phyloP scores from a whole-genome alignment of 306 rosid genomes.

The Vachellia collinsii region DNA sequence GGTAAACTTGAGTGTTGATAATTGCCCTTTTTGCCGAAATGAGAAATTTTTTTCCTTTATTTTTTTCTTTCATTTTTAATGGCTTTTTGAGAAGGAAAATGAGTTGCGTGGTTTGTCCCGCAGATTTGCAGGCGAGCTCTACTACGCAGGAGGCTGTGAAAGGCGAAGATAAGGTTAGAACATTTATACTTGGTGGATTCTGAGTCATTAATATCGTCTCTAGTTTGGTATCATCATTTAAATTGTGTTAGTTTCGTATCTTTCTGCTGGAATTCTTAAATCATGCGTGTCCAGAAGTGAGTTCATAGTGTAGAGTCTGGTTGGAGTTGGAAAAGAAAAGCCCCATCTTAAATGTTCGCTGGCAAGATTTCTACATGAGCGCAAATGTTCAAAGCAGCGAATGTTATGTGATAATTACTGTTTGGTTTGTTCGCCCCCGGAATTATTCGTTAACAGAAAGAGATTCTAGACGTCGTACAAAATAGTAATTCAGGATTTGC shows the following conservation, averaged over 20 bases:
- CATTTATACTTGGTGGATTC: background rate
- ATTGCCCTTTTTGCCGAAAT: background rate
- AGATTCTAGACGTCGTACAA: slow-evolving; percentile 16
- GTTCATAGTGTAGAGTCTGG: background rate
- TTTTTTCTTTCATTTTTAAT: background rate
- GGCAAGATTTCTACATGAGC: background rate
- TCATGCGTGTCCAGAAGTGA: background rate
- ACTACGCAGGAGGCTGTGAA: slow-evolving; percentile 34
- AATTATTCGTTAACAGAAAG: slow-evolving; percentile 2
- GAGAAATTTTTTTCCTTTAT: background rate
- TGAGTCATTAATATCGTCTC: slow-evolving; percentile 3
- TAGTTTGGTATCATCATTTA: slow-evolving; percentile 9
- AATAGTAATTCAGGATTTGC: background rate
- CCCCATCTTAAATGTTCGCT: background rate
- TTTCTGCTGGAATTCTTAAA: slow-evolving; percentile 12
- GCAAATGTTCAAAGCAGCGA: background rate
- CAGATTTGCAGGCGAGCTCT: slow-evolving; percentile 54
- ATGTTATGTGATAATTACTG: background rate
- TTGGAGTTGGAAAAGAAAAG: slow-evolving; percentile 5
- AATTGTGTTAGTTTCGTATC: background rate
- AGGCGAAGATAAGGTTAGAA: slow-evolving; percentile 56
- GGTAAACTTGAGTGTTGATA: slow-evolving; percentile 43
- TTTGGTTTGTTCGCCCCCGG: background rate
- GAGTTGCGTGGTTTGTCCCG: slow-evolving; percentile 35
- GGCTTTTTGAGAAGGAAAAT: slow-evolving; percentile 22